Base-by-base conservation (phyloP, 1,284 basidiomycete genomes). In the Mycena citricolor region DNA sequence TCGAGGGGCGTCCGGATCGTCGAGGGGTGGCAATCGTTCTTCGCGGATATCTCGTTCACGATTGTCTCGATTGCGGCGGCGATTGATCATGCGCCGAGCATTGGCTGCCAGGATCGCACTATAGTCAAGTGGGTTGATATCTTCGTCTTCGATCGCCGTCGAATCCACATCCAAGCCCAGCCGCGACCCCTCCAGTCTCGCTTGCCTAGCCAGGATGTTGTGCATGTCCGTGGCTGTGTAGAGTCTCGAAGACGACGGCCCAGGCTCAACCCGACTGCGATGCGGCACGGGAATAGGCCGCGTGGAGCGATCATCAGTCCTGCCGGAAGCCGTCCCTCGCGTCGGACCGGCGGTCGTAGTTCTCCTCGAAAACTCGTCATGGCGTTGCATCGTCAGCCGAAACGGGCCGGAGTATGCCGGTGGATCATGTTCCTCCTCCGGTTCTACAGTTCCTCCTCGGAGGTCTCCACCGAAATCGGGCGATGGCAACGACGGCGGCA, bases 171-270 rank as follows among this genome's bases (percentile, higher is more conserved):
- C 48, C 17, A 30, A 2, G 2, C 38, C 43, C 14, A 52, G 26
- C 11, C 51, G 43, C 10, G 51, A 52, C 19, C 51, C 51, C 21
- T 33, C 40, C 13, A 52, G 32, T 1, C 51, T 39, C 14, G 47
- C 39, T 16, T 46, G 51, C 13, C 51, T 46, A 8, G 51, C 47
- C 28, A 52, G 17, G 10, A 49, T 41, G 19, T 52, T 46, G 37
- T 52, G 51, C 46, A 52, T 42, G 16, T 52, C 51, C 6, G 43
- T 44, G 12, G 51, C 51, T 25, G 47, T 52, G 22, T 52, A 52
- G 8, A 42, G 51, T 11, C 26, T 45, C 16, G 34, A 10, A 8
- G n/a, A 23, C 16, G 19, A 31, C 39, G 29, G 39, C 13, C 35
- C 37, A 11, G 33, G 23, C 5, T 47, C 32, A 10, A n/a, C n/a